Conservation (phyloP, 169 alveolate species). For the Plasmodium billcollinsi region DNA sequence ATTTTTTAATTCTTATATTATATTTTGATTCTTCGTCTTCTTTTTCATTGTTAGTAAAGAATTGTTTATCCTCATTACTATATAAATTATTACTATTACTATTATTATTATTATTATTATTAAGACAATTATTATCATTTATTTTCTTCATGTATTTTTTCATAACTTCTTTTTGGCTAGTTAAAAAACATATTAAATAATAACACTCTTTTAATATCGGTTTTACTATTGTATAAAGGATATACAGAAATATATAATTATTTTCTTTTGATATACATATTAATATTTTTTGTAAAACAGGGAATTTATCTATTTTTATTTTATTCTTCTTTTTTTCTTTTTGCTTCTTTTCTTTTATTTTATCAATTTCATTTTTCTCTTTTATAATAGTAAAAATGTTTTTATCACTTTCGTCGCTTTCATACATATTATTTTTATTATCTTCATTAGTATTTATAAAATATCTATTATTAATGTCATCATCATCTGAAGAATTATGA, state of each 20-base stretch:
- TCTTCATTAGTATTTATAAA: not conserved
- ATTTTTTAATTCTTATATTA: not conserved
- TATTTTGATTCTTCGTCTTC: not conserved
- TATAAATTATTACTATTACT: not conserved
- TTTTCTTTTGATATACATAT: conserved; percentile 20
- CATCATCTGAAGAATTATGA: not conserved
- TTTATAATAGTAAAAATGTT: conserved; percentile 30
- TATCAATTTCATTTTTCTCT: conserved; percentile 54
- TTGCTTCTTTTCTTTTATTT: conserved; percentile 40
- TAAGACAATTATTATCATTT: too few relatives aligned
- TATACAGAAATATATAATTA: conserved; percentile 19
- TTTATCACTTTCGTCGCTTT: conserved; percentile 3
- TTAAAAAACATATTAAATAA: conserved; percentile 13
- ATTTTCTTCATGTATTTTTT: not conserved
- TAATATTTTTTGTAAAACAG: conserved; percentile 32
- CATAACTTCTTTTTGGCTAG: not conserved
- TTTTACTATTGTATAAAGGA: conserved; percentile 10
- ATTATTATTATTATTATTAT: not conserved
- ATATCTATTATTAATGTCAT: not conserved
- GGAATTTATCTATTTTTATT: conserved; percentile 41
- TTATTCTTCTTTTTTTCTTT: conserved; percentile 22
- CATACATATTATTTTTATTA: not conserved
- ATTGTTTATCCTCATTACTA: not conserved
- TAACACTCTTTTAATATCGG: conserved; percentile 51
- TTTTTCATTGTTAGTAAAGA: not conserved